Evolutionary conservation across 129 eudicot species (phyloP).

Genomic region (Mikania micrantha): DNA sequence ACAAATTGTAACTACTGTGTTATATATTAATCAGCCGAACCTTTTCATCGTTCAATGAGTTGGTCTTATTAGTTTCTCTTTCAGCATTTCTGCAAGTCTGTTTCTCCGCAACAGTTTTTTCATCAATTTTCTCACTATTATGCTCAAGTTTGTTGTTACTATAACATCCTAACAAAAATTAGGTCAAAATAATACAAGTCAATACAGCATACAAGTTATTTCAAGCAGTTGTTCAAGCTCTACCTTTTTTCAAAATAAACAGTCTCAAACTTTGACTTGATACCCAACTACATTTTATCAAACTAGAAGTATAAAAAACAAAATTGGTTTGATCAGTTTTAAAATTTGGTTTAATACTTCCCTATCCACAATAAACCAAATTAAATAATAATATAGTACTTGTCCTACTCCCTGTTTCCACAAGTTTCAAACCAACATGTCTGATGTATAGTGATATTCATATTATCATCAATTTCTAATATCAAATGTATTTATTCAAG

Average conservation of each 20-base stretch:
- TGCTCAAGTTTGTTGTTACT: slow-evolving; percentile 35
- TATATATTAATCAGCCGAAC: slow-evolving; percentile 20
- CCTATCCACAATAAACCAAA: neutral
- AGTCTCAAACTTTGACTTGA: neutral
- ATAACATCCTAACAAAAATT: slow-evolving; percentile 21
- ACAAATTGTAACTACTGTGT: neutral
- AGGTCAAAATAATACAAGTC: neutral
- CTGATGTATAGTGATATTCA: neutral
- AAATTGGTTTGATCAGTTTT: neutral
- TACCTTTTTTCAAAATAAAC: neutral
- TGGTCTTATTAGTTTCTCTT: slow-evolving; percentile 25
- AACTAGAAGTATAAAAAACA: neutral
- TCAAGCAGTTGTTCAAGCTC: neutral
- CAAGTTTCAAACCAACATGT: neutral
- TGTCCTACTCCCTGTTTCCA: neutral
- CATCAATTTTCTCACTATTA: slow-evolving; percentile 17
- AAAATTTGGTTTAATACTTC: neutral
- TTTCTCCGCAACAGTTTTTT: slow-evolving; percentile 21
- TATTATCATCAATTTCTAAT: neutral
- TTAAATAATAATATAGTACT: neutral
- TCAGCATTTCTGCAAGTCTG: slow-evolving; percentile 24
- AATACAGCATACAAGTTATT: neutral
- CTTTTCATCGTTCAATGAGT: slow-evolving; percentile 48
- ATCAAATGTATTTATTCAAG: neutral
- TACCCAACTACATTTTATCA: neutral